These are phyloP conservation scores for Puccinia horiana DNA, from an alignment of 1,284 basidiomycete species.

Conservation along the genomic window DNA sequence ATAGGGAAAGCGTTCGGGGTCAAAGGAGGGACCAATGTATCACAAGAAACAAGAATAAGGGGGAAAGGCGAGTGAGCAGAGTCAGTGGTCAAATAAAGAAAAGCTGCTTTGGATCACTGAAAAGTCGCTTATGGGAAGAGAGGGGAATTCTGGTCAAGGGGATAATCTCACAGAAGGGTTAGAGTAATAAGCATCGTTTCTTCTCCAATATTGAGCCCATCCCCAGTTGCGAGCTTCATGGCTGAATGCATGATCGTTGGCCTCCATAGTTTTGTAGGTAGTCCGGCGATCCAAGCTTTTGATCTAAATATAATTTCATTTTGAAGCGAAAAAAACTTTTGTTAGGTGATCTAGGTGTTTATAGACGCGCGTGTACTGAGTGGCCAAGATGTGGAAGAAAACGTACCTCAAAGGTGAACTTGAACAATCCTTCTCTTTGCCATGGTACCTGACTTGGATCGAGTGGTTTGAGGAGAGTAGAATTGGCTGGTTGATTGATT, in stretches of 20 bases:
- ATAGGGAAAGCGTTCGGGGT: background rate
- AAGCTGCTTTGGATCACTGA: too few species aligned
- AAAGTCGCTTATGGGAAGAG: background rate
- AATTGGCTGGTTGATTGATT: slow-evolving; percentile 35
- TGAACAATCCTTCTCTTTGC: slow-evolving; percentile 55
- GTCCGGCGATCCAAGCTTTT: slow-evolving; percentile 51
- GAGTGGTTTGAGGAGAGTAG: background rate
- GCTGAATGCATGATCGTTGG: slow-evolving; percentile 59
- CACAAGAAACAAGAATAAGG: background rate
- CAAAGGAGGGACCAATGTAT: background rate
- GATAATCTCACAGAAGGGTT: slow-evolving; percentile 35
- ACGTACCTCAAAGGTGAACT: slow-evolving; percentile 55
- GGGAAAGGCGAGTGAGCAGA: too few species aligned
- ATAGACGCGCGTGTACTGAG: background rate
- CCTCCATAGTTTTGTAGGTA: slow-evolving; percentile 58
- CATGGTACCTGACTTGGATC: slow-evolving; percentile 52
- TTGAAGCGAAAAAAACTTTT: background rate
- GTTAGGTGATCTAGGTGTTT: background rate
- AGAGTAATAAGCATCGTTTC: slow-evolving; percentile 47
- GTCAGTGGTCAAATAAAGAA: too few species aligned
- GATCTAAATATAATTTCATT: slow-evolving; percentile 39
- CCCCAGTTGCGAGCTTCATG: slow-evolving; percentile 60
- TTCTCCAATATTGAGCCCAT: slow-evolving; percentile 50
- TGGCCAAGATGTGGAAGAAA: background rate
- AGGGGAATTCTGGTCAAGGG: background rate